These are phyloP conservation scores for Calonectria henricotiae DNA, from an alignment of 2,329 filamentous ascomycete species.

Conservation along the genomic window DNA sequence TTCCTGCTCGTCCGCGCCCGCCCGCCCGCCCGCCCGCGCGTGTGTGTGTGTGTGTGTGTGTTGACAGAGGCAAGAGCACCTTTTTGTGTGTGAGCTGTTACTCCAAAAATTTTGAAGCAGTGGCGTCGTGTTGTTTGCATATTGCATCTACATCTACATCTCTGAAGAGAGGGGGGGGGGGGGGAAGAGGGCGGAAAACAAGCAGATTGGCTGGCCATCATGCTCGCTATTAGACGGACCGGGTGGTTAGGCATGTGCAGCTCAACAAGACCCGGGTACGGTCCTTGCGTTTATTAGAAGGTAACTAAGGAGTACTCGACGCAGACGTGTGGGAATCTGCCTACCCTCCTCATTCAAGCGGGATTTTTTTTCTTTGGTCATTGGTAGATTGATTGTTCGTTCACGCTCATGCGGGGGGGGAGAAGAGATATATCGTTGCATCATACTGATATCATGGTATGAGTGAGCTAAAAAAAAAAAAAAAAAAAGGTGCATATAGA, in stretches of 20 bases:
- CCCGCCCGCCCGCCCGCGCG: background rate
- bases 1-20: background rate
- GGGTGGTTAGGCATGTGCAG: background rate
- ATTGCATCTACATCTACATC: background rate
- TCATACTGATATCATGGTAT: slow-evolving; percentile 4
- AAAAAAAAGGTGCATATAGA: slow-evolving; percentile 19
- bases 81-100: no score
- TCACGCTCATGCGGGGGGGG: background rate
- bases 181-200: no score
- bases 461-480: background rate
- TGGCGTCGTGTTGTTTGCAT: no score
- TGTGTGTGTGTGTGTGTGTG: background rate
- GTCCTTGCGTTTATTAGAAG: background rate
- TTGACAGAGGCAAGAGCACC: background rate
- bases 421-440: background rate
- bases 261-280: background rate
- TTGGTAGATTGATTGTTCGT: background rate
- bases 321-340: background rate
- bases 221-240: background rate
- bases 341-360: background rate
- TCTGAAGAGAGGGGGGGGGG: background rate
- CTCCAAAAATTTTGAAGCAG: no score
- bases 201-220: background rate
- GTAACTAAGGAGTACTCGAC: background rate
- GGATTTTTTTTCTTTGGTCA: background rate